phyloP scores from a whole-genome alignment of 805 yeast genomes.

The Maudiozyma bulderi region DNA sequence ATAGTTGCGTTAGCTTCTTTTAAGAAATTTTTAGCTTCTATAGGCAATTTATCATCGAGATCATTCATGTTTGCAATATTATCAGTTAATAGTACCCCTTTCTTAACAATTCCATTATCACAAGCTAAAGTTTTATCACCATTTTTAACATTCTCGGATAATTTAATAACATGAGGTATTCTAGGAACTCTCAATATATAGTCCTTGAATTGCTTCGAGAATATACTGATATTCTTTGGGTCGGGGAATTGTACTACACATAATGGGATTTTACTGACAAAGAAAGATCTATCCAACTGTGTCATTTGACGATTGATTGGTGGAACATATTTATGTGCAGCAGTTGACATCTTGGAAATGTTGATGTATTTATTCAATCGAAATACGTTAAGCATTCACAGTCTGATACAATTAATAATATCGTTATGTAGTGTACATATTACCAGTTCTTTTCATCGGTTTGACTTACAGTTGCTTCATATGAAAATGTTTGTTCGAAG shows the following conservation, averaged over 20 bases:
- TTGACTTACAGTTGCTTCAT: too few relatives aligned
- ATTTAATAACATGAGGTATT: constrained; percentile 55
- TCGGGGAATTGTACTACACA: constrained; percentile 64
- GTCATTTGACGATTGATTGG: constrained; percentile 62
- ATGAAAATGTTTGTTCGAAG: too few relatives aligned
- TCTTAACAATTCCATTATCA: constrained; percentile 22
- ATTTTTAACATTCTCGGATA: constrained; percentile 14
- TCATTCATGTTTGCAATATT: constrained; percentile 33
- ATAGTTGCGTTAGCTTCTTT: constrained; percentile 38
- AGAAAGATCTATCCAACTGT: constrained; percentile 55
- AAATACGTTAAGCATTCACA: neutral
- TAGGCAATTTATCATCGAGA: constrained; percentile 32
- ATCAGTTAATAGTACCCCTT: constrained; percentile 50
- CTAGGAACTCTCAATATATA: constrained; percentile 67
- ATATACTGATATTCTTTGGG: constrained; percentile 49
- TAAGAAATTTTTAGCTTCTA: constrained; percentile 37
- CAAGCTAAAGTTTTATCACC: constrained; percentile 15
- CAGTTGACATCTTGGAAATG: neutral
- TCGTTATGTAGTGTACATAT: too few relatives aligned
- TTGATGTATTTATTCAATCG: neutral
- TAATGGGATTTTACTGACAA: constrained; percentile 46
- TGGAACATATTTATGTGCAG: constrained; percentile 33
- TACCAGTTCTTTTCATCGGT: too few relatives aligned
- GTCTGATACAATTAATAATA: too few relatives aligned
- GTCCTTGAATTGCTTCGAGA: constrained; percentile 46